Evolutionary conservation across 257 asterid genomes (phyloP), one percentile per base, ranked within the genome.

Genomic region (Gardenia jasminoides): DNA sequence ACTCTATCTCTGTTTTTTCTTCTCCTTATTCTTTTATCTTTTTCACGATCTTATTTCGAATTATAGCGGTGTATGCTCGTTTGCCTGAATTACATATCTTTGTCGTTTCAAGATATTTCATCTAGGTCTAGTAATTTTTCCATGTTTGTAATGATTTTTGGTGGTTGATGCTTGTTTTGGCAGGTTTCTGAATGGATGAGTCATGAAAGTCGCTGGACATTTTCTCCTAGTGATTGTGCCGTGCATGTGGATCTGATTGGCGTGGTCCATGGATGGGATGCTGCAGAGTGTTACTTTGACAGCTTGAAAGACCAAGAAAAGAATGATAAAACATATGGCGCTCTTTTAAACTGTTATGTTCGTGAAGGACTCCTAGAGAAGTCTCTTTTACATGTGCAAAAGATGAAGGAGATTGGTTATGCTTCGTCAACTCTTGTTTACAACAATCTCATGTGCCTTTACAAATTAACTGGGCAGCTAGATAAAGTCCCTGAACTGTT

Each of bases 181-280:
- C 84, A 90, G 95, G 86, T 90, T 74, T 90, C 90, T 0, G 87
- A 86, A 85, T 89, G 93, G 93, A 80, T 85, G 85, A 79, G 81
- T 70, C 33, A 56, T 33, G 81, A 79, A 31, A 70, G 76, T 74
- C 82, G 82, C 9, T 81, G 54, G 52, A 46, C 82, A 58, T 81
- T 87, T 82, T 86, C 82, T 6, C 80, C 90, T 0, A 77, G 88
- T 64, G 95, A 86, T 82, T 70, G 67, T 82, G 95, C 93, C n/a
- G 88, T 89, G 83, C 95, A 87, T 76, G 78, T 90, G 87, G 93
- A 90, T 89, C 89, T 88, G 73, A 73, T 89, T 73, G 89, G 93
- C 30, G 87, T 85, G 28, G 91, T 87, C 48, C 86, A 50, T 56
- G 95, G 95, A 44, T 81, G 83, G 71, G 75, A 82, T 75, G 91